Percentiles rank a stretch among this genome's conserved stretches.
phyloP scores from a whole-genome alignment of 129 eudicot species.

The carrot (Daucus carota) region DNA sequence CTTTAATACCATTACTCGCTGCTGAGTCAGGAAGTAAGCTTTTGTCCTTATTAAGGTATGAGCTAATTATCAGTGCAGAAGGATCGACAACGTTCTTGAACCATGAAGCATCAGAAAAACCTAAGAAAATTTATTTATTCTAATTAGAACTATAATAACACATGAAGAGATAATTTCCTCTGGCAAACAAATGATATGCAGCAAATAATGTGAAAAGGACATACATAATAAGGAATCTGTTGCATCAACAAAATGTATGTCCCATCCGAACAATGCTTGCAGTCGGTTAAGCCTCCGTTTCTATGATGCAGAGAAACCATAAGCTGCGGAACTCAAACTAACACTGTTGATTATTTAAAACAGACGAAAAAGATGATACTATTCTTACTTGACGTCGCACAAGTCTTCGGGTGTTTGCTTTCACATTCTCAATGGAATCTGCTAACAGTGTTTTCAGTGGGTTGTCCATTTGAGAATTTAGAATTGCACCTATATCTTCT shows the following conservation, averaged over 20 bases:
- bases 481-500: conserved; percentile 31
- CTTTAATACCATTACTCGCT: conserved; percentile 16
- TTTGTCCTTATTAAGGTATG: conserved; percentile 33
- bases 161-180: not conserved
- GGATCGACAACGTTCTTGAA: conserved; percentile 52
- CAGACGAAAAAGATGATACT: conserved; percentile 2
- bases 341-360: not conserved
- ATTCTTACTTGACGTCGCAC: conserved; percentile 85
- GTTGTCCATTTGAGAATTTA: conserved; percentile 30
- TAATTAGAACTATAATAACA: not conserved
- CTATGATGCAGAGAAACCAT: conserved; percentile 25
- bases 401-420: conserved; percentile 77
- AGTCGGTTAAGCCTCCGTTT: conserved; percentile 71
- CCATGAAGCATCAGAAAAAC: conserved; percentile 64
- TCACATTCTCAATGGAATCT: conserved; percentile 65
- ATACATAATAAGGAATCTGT: conserved; percentile 67
- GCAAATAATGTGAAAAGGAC: conserved; percentile 7
- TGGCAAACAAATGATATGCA: not conserved
- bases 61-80: conserved; percentile 46
- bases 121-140: conserved; percentile 19
- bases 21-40: conserved; percentile 15
- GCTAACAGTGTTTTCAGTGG: conserved; percentile 30
- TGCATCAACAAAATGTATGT: conserved; percentile 73
- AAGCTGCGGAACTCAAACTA: not conserved
- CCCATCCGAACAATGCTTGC: conserved; percentile 80